These are phyloP conservation scores for Citrus unshiu DNA, from an alignment of 345 rosid genomes.

Conservation along the genomic window DNA sequence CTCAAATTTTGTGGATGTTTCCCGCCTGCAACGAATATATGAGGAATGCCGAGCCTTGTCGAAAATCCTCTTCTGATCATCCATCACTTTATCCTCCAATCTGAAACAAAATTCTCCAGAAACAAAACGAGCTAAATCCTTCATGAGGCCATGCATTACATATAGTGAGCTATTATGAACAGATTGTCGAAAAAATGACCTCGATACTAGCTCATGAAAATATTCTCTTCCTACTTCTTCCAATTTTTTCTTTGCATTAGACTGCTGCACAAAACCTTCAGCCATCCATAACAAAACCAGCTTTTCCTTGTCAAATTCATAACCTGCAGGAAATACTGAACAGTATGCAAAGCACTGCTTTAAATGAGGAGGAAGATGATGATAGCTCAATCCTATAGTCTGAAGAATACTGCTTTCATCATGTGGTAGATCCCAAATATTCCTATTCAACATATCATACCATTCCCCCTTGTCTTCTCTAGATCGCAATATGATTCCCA, in stretches of 20 bases:
- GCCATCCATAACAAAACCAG: slow-evolving; percentile 20
- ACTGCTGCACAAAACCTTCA: slow-evolving; percentile 6
- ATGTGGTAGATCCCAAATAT: slow-evolving; percentile 11
- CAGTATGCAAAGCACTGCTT: slow-evolving; percentile 24
- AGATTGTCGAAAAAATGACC: slow-evolving; percentile 9
- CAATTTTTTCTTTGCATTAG: not conserved
- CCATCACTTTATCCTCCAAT: not conserved
- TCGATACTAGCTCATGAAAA: slow-evolving; percentile 8
- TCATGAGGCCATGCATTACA: slow-evolving; percentile 17
- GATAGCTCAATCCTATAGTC: slow-evolving; percentile 15
- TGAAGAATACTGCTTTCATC: slow-evolving; percentile 13
- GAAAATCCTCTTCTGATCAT: not conserved
- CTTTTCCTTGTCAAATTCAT: slow-evolving; percentile 14
- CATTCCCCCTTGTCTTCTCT: not conserved
- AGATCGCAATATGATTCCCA: slow-evolving; percentile 12
- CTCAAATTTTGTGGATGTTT: slow-evolving; percentile 6
- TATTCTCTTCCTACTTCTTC: slow-evolving; percentile 14
- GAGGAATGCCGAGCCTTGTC: slow-evolving; percentile 21
- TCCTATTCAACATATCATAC: slow-evolving; percentile 14
- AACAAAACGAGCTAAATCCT: slow-evolving; percentile 16
- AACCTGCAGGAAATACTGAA: slow-evolving; percentile 19
- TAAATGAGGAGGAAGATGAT: slow-evolving; percentile 23
- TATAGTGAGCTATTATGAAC: not conserved
- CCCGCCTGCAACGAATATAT: not conserved
- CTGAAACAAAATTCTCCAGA: slow-evolving; percentile 12